Base-by-base conservation (phyloP, 768 basidiomycete genomes). In the Leccinum incarnatum region DNA sequence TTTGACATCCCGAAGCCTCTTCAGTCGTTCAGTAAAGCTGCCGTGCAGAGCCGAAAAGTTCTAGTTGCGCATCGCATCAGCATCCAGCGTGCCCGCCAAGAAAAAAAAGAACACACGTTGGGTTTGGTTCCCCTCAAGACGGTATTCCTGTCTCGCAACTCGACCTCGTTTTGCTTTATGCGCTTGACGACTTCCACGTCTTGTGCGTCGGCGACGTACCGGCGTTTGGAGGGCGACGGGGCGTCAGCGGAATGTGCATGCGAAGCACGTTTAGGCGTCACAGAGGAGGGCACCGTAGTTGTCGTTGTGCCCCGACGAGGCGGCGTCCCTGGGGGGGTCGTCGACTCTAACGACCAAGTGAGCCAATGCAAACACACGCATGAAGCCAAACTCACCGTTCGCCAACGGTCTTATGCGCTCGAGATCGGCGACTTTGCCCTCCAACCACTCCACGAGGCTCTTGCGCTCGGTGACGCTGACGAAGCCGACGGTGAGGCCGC, bases 391-490 rank as follows among this genome's bases (percentile, higher is more conserved):
- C 61, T 32, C 37, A 74, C 66, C 70, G 53, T 48, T 61, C 45
- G 65, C 50, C 23, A 61, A 47, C 54, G 71, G 65, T 12, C 61
- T 51, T 51, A 74, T 72, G 19, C 65, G 63, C 17, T 69, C 71
- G 54, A 67, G 51, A 56, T 72, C 67, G 0, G 60, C 56, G 1
- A 66, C 60, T 34, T 76, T 79, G 36, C 90, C 86, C 65, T 89
- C 85, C 47, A 98, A 70, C 86, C 90, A 98, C 53, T 95, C 94
- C 36, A 92, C 84, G 0, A 96, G 86, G 48, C 79, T 80, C 76
- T 91, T 93, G 61, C 95, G 78, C 74, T 97, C 95, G 3, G 93
- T 92, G 34, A 93, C 85, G 64, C 89, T 87, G 40, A 98, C 92
- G 69, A 93, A 83, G 0, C 88, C 88, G 40, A 85, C 81, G 2